phyloP scores from a whole-genome alignment of 1,284 basidiomycete species.

The Fomitopsis palustris region DNA sequence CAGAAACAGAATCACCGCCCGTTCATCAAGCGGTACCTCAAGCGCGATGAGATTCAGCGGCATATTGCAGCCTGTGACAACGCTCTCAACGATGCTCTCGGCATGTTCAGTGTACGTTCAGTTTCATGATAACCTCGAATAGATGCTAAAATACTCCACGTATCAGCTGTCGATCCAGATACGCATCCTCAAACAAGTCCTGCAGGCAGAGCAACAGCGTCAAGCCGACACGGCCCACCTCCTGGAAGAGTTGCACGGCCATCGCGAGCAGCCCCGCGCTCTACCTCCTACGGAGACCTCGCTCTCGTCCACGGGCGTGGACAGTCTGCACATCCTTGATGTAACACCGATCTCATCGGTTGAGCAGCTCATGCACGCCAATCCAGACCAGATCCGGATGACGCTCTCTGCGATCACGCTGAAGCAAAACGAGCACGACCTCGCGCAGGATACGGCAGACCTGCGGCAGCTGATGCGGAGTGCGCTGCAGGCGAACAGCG shows the following conservation, averaged over 20 bases:
- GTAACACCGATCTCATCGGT: neutral
- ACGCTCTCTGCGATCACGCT: constrained; percentile 20
- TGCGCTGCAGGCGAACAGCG: constrained; percentile 55
- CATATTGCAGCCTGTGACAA: constrained; percentile 51
- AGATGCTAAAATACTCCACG: no score
- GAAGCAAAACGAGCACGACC: constrained; percentile 53
- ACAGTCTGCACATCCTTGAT: neutral
- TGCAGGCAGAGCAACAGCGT: constrained; percentile 33
- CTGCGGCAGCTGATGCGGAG: constrained; percentile 55
- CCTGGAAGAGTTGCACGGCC: constrained; percentile 17
- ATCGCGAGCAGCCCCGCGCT: constrained; percentile 3
- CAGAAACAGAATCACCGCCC: constrained; percentile 60
- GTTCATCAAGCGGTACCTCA: constrained; percentile 77
- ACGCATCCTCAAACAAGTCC: constrained; percentile 54
- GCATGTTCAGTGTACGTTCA: constrained; percentile 19
- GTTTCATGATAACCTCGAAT: no score
- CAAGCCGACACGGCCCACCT: constrained; percentile 27
- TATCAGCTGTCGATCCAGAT: constrained; percentile 54
- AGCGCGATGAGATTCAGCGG: constrained; percentile 64
- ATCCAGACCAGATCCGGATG: constrained; percentile 10
- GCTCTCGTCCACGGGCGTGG: constrained; percentile 14
- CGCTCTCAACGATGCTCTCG: constrained; percentile 31
- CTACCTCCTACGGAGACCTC: constrained; percentile 8
- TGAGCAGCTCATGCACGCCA: constrained; percentile 4
- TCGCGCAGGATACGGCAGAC: constrained; percentile 50